Evolutionary conservation across 345 rosid genomes (phyloP).

Genomic region (Linum lewisii): DNA sequence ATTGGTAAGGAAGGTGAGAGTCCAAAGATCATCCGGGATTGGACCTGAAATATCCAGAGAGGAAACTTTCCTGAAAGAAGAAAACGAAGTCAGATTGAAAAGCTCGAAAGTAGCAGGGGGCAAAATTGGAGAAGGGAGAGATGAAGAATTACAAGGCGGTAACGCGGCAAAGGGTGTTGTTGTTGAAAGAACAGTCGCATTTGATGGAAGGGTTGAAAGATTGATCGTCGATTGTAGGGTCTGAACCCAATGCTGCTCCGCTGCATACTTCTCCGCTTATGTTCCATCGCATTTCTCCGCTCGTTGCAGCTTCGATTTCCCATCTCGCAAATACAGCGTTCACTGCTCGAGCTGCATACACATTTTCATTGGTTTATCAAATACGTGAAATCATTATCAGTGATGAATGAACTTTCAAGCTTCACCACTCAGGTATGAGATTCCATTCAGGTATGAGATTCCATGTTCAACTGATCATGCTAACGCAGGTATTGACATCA

Average conservation of each 20-base stretch:
- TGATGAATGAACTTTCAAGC: too few relatives aligned
- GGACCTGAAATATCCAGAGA: constrained; percentile 23
- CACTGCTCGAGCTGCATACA: constrained; percentile 2
- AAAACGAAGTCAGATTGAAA: not conserved
- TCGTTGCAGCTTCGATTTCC: not conserved
- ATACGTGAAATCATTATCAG: too few relatives aligned
- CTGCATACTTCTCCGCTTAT: constrained; percentile 1
- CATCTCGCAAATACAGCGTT: constrained; percentile 1
- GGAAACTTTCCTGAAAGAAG: constrained; percentile 31
- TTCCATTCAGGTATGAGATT: too few relatives aligned
- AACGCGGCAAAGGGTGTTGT: constrained; percentile 1
- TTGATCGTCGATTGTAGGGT: not conserved
- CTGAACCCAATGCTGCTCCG: not conserved
- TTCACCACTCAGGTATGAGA: too few relatives aligned
- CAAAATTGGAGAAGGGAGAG: not conserved
- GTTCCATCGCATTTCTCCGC: not conserved
- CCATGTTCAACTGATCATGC: too few relatives aligned
- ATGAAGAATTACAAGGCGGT: constrained; percentile 11
- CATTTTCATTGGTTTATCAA: too few relatives aligned
- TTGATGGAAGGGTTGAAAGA: constrained; percentile 6
- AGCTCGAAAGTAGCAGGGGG: not conserved
- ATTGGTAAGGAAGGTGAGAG: constrained; percentile 30
- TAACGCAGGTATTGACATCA: too few relatives aligned
- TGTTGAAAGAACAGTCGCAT: constrained; percentile 3
- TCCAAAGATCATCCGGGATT: constrained; percentile 49